A percentile compares a stretch with the other conserved stretches of the same genome.
Evolutionary conservation across 306 rosid species (phyloP).

Genomic region (Citrullus colocynthis): DNA sequence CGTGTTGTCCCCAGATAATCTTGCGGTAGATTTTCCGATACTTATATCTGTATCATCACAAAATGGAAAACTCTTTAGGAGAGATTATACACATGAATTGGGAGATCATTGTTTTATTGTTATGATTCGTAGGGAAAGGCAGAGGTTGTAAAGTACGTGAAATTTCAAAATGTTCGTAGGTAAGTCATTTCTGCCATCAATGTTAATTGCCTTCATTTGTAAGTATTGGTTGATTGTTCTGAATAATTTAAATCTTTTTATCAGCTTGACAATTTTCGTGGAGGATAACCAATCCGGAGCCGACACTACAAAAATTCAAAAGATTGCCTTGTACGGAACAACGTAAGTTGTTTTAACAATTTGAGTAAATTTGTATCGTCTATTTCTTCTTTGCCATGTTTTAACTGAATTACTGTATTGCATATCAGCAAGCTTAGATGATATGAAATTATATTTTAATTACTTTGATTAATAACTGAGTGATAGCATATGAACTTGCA

Average conservation of each 20-base stretch:
- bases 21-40: conserved; percentile 30
- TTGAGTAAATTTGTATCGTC: neutral
- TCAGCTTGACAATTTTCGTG: conserved; percentile 82
- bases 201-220: conserved; percentile 7
- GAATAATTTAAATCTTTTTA: conserved; percentile 10
- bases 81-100: neutral
- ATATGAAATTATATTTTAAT: neutral
- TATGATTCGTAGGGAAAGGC: conserved; percentile 63
- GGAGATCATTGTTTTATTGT: neutral
- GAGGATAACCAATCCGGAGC: conserved; percentile 85
- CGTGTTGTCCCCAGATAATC: conserved; percentile 53
- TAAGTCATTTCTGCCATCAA: conserved; percentile 15
- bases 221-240: conserved; percentile 10
- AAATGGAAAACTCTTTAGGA: neutral
- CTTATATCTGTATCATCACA: neutral
- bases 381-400: neutral
- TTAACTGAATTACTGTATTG: neutral
- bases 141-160: conserved; percentile 64
- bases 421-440: neutral
- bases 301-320: conserved; percentile 72
- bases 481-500: neutral
- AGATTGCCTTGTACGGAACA: conserved; percentile 65
- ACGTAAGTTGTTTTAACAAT: conserved; percentile 50
- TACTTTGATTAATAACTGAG: neutral
- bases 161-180: conserved; percentile 98